These are phyloP conservation scores for Ganoderma leucocontextum DNA, from an alignment of 1,284 basidiomycete species.

Conservation along the genomic window DNA sequence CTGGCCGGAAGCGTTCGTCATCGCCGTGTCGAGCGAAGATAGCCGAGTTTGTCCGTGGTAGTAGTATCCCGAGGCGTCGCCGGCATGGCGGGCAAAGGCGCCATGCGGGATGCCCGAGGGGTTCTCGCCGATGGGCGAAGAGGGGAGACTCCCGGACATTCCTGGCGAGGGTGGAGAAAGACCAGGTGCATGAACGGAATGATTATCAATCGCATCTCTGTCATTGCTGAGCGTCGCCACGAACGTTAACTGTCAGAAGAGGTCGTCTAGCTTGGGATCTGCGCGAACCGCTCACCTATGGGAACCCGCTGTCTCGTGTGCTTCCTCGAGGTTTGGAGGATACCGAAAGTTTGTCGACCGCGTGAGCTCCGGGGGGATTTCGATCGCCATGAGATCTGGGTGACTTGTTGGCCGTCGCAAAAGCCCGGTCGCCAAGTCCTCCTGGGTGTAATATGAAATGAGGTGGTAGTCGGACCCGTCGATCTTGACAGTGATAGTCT, in stretches of 20 bases:
- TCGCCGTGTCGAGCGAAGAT: conserved; percentile 26
- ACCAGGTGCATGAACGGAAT: conserved; percentile 31
- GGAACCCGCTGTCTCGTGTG: conserved; percentile 55
- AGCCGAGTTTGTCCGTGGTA: conserved; percentile 33
- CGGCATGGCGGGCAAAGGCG: conserved; percentile 34
- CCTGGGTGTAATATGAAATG: conserved; percentile 82
- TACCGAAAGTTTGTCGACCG: conserved; percentile 77
- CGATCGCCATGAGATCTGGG: conserved; percentile 69
- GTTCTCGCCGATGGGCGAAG: conserved; percentile 35
- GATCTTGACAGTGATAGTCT: conserved; percentile 85
- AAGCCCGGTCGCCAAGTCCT: conserved; percentile 72
- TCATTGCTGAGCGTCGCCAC: conserved; percentile 34
- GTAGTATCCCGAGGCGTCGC: conserved; percentile 30
- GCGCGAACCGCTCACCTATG: conserved; percentile 57
- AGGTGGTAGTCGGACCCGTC: conserved; percentile 81
- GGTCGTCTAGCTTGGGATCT: conserved; percentile 29
- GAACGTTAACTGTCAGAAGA: conserved; percentile 29
- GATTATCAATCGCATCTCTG: conserved; percentile 39
- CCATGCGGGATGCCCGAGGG: conserved; percentile 37
- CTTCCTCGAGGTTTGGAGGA: conserved; percentile 73
- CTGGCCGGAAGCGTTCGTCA: conserved; percentile 27
- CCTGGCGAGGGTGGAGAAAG: conserved; percentile 26
- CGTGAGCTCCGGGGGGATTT: conserved; percentile 74
- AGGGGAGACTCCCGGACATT: conserved; percentile 28
- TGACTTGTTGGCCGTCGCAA: conserved; percentile 69